Evolutionary conservation across 129 eudicot genomes (phyloP).

Genomic region (Arctium minus): DNA sequence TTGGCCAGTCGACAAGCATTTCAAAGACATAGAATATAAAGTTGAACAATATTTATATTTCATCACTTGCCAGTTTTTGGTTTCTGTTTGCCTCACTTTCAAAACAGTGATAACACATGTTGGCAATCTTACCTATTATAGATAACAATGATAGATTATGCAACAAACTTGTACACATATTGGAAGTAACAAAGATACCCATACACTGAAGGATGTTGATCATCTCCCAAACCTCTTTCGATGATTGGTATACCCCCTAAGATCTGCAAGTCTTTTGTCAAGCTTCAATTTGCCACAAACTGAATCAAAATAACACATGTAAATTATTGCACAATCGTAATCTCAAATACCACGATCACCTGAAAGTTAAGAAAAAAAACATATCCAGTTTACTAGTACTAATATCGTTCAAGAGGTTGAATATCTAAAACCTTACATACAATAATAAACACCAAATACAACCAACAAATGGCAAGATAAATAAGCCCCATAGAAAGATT

Average conservation of each 20-base stretch:
- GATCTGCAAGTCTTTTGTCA: conserved; percentile 82
- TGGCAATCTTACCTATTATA: not conserved
- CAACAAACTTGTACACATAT: not conserved
- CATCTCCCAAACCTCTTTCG: conserved; percentile 96
- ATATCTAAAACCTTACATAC: conserved; percentile 1
- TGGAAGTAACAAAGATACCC: not conserved
- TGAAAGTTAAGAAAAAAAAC: not conserved
- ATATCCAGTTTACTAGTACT: not conserved
- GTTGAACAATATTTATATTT: too few species aligned
- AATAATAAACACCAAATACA: not conserved
- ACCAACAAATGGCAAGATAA: not conserved
- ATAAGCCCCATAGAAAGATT: not conserved
- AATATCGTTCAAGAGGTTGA: not conserved
- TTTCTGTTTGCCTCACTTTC: not conserved
- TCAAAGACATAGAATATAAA: too few species aligned
- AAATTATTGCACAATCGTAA: not conserved
- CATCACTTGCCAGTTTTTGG: too few species aligned
- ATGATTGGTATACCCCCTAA: conserved; percentile 68
- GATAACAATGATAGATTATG: not conserved
- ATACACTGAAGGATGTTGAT: conserved; percentile 99
- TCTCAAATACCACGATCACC: conserved; percentile 2
- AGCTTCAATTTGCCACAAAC: conserved; percentile 98
- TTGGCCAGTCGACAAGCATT: too few species aligned
- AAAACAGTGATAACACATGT: too few species aligned
- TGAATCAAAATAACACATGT: conserved; percentile 27